Percentiles rank a stretch among this genome's conserved stretches.
Conservation (phyloP, 148 eudicot species). For the Spergularia bocconei region DNA sequence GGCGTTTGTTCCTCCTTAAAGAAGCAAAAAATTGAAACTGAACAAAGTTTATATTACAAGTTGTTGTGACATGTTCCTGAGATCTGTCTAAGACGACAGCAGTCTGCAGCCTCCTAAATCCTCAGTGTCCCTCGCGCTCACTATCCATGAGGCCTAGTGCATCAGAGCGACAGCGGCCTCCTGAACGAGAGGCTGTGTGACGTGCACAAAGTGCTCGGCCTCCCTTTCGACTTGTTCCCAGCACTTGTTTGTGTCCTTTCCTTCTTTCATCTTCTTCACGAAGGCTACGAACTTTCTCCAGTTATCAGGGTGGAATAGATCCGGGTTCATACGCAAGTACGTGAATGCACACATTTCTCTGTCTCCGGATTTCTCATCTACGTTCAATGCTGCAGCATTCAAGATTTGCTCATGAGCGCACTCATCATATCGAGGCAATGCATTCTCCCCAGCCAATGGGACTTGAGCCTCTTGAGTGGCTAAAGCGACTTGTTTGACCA, state of each 20-base stretch:
- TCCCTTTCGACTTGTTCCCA: constrained; percentile 84
- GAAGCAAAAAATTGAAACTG: too few relatives aligned
- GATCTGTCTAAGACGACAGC: too few relatives aligned
- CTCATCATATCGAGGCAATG: constrained; percentile 82
- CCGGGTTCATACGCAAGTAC: constrained; percentile 86
- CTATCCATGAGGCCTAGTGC: constrained; percentile 31
- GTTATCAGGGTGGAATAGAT: constrained; percentile 71
- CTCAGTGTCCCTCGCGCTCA: background rate
- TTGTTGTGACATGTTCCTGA: too few relatives aligned
- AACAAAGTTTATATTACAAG: too few relatives aligned
- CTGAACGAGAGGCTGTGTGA: constrained; percentile 66
- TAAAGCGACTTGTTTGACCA: constrained; percentile 72
- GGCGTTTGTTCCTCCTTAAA: too few relatives aligned
- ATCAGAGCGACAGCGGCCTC: constrained; percentile 81
- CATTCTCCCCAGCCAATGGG: constrained; percentile 85
- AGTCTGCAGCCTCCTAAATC: too few relatives aligned
- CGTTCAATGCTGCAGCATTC: constrained; percentile 43
- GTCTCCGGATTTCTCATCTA: constrained; percentile 39
- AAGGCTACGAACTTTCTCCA: constrained; percentile 83
- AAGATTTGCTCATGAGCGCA: constrained; percentile 76
- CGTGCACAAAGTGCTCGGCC: constrained; percentile 82
- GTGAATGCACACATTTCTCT: constrained; percentile 88
- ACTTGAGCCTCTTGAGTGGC: constrained; percentile 71
- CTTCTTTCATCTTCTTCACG: constrained; percentile 96
- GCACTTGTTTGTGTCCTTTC: constrained; percentile 49